Base-by-base conservation (phyloP, 2,329 filamentous ascomycete species). In the Helicocarpus griseus region DNA sequence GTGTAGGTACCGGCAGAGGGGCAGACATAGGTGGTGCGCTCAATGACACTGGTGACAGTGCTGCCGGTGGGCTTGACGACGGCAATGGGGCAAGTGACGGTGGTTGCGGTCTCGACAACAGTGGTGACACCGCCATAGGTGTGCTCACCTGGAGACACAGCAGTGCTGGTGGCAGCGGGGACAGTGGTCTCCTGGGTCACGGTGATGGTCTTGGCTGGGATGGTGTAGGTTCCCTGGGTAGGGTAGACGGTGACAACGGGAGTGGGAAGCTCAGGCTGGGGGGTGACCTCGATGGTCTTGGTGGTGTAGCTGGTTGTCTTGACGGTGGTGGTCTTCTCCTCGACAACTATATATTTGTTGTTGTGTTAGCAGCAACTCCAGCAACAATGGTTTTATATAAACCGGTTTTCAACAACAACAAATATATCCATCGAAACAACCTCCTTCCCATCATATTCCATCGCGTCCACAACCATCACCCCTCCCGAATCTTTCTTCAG, bases 51-150 rank as follows among this genome's bases (percentile, higher is more conserved):
- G 71, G 81, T 87, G 48, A 80, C 78, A 58, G 78, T 77, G 57
- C 69, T 72, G 57, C 73, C 71, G 52, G 67, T 71, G 58, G 82
- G 83, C 60, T 77, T 75, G 60, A 81, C 77, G 54, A 81, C 81
- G 59, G 85, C 83, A 59, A 83, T 81, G 48, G 85, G 84, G 78
- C 81, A 87, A 61, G 78, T 78, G 53, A 89, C 75, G 31, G 82
- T 86, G 56, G 85, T 88, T 40, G 77, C 71, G 24, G 75, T 80
- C 60, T 76, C 71, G 54, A 89, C 85, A 39, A 86, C 70, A 40
- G 85, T 89, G 56, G 83, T 87, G 53, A 86, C 79, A 73, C 85
- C 85, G 60, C 85, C 86, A 56, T 83, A 71, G 58, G 83, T 87
- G 76, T 86, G 76, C 39, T 77, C 80, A 63, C 86, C 86, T 53